Base-by-base conservation (phyloP, 805 yeast species). In the Lachancea meyersii region DNA sequence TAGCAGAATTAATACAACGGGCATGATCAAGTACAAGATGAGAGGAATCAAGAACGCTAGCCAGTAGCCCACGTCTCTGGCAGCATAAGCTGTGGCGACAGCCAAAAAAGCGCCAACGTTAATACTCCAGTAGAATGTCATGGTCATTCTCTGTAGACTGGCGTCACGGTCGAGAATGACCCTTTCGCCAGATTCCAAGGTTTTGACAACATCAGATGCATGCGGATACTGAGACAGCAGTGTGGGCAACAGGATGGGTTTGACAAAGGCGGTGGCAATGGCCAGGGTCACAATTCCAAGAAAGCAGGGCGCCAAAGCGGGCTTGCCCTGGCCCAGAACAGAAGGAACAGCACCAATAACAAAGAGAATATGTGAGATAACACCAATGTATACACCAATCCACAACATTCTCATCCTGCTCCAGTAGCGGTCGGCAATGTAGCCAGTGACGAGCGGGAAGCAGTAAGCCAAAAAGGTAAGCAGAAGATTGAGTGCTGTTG, bases 401-500 rank as follows among this genome's bases (percentile, higher is more conserved):
- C 75, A 70, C 55, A 85, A 82, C 34, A 91, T 80, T 51, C 73
- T 77, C 66, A 72, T 79, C 59, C 82, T 80, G 46, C 93, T 93
- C 69, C 76, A 74, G 63, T 69, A 79, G 49, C 83, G 77, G 63
- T 85, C 95, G 42, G 93, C 79, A 21, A 83, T 53, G 63, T 79
- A 76, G 42, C 87, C 93, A 52, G 88, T 89, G 44, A 80, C 69
- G 41, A 85, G 69, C 23, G 95, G 95, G 34, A 91, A 82, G 36
- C 83, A 70, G 61, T 84, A 85, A 58, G 88, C 81, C 84, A 88
- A 81, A 60, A 85, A 85, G 58, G 82, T 86, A 71, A 83, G 79
- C 54, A 83, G 77, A 60, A 82, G 78, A 14, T 85, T 75, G 48
- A 84, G 70, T 24, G 84, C 88, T 28, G 84, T 79, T 22, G 93